These are phyloP conservation scores for Penicillium tannophilum DNA, from an alignment of 495 filamentous ascomycete genomes.

Conservation along the genomic window DNA sequence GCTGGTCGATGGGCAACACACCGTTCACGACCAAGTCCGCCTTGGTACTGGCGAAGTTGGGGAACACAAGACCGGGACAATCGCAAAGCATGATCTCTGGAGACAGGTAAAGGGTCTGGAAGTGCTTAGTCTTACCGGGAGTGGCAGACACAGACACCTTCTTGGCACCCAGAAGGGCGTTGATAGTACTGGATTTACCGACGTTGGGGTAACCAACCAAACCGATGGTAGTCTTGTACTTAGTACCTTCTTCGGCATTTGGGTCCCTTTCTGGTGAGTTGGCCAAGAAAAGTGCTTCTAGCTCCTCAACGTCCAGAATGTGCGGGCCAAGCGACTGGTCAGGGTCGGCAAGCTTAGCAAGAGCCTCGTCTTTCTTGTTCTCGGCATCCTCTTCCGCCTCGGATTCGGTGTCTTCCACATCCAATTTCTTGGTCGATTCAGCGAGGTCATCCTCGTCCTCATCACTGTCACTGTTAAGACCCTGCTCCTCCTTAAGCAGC, in stretches of 20 bases:
- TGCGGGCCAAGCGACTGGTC: conserved; percentile 58
- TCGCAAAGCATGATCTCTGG: conserved; percentile 91
- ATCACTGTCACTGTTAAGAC: conserved; percentile 51
- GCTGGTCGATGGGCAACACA: conserved; percentile 94
- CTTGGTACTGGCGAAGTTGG: conserved; percentile 96
- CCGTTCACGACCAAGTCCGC: conserved; percentile 96
- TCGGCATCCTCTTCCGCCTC: conserved; percentile 27
- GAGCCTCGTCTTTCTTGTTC: conserved; percentile 23
- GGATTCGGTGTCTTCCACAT: conserved; percentile 42
- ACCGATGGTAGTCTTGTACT: conserved; percentile 78
- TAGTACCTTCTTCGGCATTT: conserved; percentile 41
- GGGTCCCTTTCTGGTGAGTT: conserved; percentile 59
- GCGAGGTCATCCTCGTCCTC: conserved; percentile 47
- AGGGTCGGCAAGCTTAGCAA: conserved; percentile 29
- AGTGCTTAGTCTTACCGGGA: conserved; percentile 98
- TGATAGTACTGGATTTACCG: conserved; percentile 98
- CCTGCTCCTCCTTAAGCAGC: conserved; percentile 43
- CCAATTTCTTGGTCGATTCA: conserved; percentile 39
- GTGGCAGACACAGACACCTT: conserved; percentile 98
- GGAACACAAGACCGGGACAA: conserved; percentile 98
- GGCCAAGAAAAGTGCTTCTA: conserved; percentile 84
- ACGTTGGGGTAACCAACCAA: conserved; percentile 99
- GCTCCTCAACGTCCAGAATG: conserved; percentile 88
- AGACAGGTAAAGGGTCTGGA: conserved; percentile 95
- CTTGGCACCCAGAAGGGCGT: conserved; percentile 95